Base-by-base conservation (phyloP, 192 early-diverging fungal genomes). In the Anaeromyces robustus region DNA sequence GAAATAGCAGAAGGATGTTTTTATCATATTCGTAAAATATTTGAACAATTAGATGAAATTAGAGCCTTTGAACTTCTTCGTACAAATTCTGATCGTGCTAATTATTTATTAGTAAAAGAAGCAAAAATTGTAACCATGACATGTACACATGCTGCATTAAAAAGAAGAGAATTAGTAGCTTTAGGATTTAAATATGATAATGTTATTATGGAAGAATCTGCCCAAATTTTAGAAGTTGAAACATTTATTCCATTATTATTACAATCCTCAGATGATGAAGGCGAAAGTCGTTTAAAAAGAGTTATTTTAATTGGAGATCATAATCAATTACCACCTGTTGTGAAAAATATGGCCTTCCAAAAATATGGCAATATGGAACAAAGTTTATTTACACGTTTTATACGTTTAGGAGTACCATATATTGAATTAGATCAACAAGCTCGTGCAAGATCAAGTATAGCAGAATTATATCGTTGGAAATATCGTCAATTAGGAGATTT, bases 91-190 rank as follows among this genome's bases (percentile, higher is more conserved):
- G 96, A 97, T 77, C 89, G 97, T 30, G 89, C 93, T 30, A 94
- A 96, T 83, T 99, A 98, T 84, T 82, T 99, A 78, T 86, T 99
- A 78, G 93, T 96, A 16, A 97, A 95, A 80, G 96, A 98, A 85
- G 97, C 98, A 41, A 92, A 93, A 80, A 95, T 99, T 29, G 93
- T 98, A 79, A 97, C 96, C 29, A 94, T 99, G 93, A 99, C 98
- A 0, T 97, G 95, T 85, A 98, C 96, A 0, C 95, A 99, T 82
- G 96, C 96, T 18, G 95, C 97, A 11, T 88, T 99, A 52, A 95
- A 95, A 82, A 88, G 94, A 32, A 87, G 90, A 3, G 97, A 98
- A 84, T 86, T 99, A 13, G 87, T 93, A n/a, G 84, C 86, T 19
- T 87, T 98, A 39, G 94, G 96, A 18, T 96, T 99, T 92, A 93